Evolutionary conservation across 2,329 filamentous ascomycete genomes (phyloP).

Genomic region (Dactylonectria estremocensis): DNA sequence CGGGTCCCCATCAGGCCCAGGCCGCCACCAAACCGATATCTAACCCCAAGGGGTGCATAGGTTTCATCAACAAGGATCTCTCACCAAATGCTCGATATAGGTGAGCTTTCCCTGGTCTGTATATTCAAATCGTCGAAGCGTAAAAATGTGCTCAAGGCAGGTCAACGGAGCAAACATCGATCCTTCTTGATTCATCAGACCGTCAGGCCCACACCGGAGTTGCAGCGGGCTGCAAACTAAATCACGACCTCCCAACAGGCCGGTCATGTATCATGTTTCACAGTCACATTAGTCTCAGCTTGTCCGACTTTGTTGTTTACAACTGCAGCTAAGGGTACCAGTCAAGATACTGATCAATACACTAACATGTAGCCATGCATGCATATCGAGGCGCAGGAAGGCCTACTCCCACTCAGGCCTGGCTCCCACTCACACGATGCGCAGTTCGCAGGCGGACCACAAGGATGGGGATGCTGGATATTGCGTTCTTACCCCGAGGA

Average conservation of each 20-base stretch:
- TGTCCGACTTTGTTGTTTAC: constrained; percentile 14
- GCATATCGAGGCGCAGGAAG: constrained; percentile 13
- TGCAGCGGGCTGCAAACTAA: no score
- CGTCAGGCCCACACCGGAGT: not conserved
- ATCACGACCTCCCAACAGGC: no score
- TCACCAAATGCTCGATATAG: not conserved
- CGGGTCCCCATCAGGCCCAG: constrained; percentile 43
- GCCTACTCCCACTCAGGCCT: constrained; percentile 1
- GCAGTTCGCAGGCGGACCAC: constrained; percentile 25
- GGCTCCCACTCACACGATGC: constrained; percentile 19
- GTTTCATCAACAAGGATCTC: constrained; percentile 4
- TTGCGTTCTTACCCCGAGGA: constrained; percentile 5
- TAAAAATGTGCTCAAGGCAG: not conserved
- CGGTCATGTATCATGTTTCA: constrained; percentile 26
- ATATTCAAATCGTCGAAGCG: not conserved
- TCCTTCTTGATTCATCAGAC: not conserved
- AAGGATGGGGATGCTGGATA: constrained; percentile 17
- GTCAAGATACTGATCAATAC: constrained; percentile 8
- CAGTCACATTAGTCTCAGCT: constrained; percentile 14
- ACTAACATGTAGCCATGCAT: constrained; percentile 15
- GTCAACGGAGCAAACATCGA: not conserved
- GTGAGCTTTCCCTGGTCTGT: not conserved
- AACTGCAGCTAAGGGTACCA: constrained; percentile 3
- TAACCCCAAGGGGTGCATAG: constrained; percentile 25
- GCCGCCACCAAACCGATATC: constrained; percentile 37